Percentiles rank a stretch among this genome's conserved stretches.
These are phyloP conservation scores for Plantago elongata DNA, from an alignment of 257 asterid species.

Conservation along the genomic window DNA sequence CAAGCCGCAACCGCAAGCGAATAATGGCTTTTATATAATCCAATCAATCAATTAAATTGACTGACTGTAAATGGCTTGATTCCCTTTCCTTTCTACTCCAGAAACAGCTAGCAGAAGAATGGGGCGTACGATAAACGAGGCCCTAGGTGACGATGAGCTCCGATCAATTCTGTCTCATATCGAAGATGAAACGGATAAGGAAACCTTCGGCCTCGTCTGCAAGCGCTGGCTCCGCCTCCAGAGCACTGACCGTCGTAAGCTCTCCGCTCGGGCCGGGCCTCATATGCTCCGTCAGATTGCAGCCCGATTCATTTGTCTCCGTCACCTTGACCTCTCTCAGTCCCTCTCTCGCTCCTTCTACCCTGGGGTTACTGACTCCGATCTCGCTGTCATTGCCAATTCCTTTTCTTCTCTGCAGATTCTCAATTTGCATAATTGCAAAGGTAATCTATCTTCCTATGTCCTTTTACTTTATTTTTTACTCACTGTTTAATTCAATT, in stretches of 20 bases:
- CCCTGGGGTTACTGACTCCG: constrained; percentile 89
- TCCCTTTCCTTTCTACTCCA: background rate
- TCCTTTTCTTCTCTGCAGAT: constrained; percentile 55
- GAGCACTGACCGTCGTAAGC: constrained; percentile 72
- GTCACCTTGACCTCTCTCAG: constrained; percentile 78
- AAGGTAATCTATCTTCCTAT: constrained; percentile 35
- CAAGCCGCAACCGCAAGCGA: too few relatives aligned
- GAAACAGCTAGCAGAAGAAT: background rate
- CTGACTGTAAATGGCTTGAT: background rate
- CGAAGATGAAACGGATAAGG: constrained; percentile 57
- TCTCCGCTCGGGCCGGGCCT: constrained; percentile 89
- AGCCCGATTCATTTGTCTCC: constrained; percentile 64
- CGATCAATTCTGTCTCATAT: constrained; percentile 57
- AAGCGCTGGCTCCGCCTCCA: constrained; percentile 85
- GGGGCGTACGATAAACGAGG: constrained; percentile 37
- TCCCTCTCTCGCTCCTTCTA: constrained; percentile 80
- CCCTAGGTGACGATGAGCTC: constrained; percentile 77
- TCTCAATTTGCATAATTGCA: constrained; percentile 63
- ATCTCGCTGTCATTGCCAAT: constrained; percentile 68
- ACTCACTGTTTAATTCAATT: background rate
- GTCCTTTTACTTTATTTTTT: background rate
- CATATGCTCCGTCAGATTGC: constrained; percentile 80
- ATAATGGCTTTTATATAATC: too few relatives aligned
- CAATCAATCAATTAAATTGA: too few relatives aligned
- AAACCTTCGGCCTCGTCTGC: constrained; percentile 81